Conservation (phyloP, 352 stramenopile genomes). For the Phytophthora aleatoria region DNA sequence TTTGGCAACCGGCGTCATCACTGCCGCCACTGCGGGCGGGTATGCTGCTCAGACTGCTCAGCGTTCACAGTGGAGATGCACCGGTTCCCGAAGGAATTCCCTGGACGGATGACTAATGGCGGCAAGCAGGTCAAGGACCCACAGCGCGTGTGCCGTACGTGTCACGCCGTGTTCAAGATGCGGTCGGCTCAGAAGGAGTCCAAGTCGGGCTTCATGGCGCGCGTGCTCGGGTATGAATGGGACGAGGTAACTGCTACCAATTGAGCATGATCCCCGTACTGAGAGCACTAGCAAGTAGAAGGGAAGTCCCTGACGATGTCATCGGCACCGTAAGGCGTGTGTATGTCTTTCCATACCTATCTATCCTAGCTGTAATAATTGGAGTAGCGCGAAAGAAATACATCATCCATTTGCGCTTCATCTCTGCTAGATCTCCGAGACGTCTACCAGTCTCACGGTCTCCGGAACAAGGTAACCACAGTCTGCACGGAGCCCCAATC, state of each 20-base stretch:
- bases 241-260: constrained; percentile 69
- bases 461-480: constrained; percentile 61
- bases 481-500: constrained; percentile 59
- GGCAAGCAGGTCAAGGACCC: constrained; percentile 79
- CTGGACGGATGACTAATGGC: constrained; percentile 58
- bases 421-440: constrained; percentile 16
- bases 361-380: constrained; percentile 47
- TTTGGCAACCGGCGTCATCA: constrained; percentile 83
- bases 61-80: constrained; percentile 80
- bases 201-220: constrained; percentile 85
- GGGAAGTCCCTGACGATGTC: constrained; percentile 28
- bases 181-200: constrained; percentile 80
- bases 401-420: constrained; percentile 23
- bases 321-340: constrained; percentile 23
- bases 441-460: constrained; percentile 46
- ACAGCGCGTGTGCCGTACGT: constrained; percentile 84
- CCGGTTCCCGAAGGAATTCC: constrained; percentile 86
- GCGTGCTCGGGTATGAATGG: constrained; percentile 86
- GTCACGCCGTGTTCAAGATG: constrained; percentile 88
- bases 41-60: constrained; percentile 88
- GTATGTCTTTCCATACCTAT: constrained; percentile 40
- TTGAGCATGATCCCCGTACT: constrained; percentile 32
- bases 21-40: constrained; percentile 84
- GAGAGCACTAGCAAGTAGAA: constrained; percentile 34
- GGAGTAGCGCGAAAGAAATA: constrained; percentile 40